Evolutionary conservation across 73 alveolate genomes (phyloP).

Genomic region (Uronychia binucleata): DNA sequence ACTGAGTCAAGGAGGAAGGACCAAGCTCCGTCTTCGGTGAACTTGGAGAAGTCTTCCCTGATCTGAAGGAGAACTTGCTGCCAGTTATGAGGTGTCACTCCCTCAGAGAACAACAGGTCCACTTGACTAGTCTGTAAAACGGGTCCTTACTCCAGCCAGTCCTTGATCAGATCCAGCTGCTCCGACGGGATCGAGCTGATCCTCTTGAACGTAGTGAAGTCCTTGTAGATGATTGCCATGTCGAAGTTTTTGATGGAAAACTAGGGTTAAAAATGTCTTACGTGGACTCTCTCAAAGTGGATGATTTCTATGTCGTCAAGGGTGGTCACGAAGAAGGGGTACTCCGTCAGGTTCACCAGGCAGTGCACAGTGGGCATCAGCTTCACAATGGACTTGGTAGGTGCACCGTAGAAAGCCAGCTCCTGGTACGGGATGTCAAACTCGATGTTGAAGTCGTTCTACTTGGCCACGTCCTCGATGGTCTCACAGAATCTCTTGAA

Average conservation of each 20-base stretch:
- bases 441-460: conserved; percentile 43
- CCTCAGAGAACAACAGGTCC: conserved; percentile 89
- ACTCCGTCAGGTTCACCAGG: conserved; percentile 84
- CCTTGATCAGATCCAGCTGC: conserved; percentile 83
- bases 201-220: conserved; percentile 84
- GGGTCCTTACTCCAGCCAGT: conserved; percentile 72
- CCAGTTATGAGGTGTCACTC: conserved; percentile 90
- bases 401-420: conserved; percentile 90
- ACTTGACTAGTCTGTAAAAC: conserved; percentile 27
- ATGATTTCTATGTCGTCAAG: conserved; percentile 88
- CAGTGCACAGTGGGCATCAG: conserved; percentile 91
- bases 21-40: conserved; percentile 96
- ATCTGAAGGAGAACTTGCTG: conserved; percentile 76
- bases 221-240: conserved; percentile 92
- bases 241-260: conserved; percentile 94
- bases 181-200: conserved; percentile 90
- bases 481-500: conserved; percentile 80
- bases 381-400: conserved; percentile 82
- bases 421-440: conserved; percentile 90
- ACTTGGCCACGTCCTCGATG: conserved; percentile 75
- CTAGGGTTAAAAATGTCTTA: neutral
- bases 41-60: conserved; percentile 83
- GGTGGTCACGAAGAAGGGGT: conserved; percentile 93
- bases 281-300: conserved; percentile 93
- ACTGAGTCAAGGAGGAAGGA: conserved; percentile 78